Base-by-base conservation (phyloP, 768 basidiomycete genomes). In the Tricholoma bakamatsutake region DNA sequence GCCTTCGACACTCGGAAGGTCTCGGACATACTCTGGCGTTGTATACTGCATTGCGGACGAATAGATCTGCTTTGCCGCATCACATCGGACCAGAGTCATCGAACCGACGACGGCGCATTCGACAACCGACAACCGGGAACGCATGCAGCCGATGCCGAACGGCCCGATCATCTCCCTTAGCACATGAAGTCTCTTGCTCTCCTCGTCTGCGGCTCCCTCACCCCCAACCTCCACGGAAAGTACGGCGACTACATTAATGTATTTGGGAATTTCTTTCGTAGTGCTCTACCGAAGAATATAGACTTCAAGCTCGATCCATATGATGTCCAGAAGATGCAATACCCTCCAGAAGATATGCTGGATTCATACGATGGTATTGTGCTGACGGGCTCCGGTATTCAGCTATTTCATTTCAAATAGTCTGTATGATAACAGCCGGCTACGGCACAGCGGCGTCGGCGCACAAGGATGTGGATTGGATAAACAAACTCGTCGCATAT, bases 371-470 rank as follows among this genome's bases (percentile, higher is more conserved):
- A 87, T 57, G 89, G 78, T 0, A 71, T 98, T 21, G 71, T 98
- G 56, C 75, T 96, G 55, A 90, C 87, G 0, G 95, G 95, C 0
- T 91, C 91, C 15, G 84, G 93, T 95, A 62, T 46, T 81, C 72
- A 17, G 21, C 46, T 17, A 57, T 28, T 31, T 18, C 8, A 42
- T 7, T 34, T 24, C 27, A 42, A 47, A 18, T 17, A 17, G 10
- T n/a, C n/a, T n/a, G n/a, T 51, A 40, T 13, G 10, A 45, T n/a
- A 11, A 59, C 51, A 18, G 58, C 27, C 50, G 48, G n/a, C 18
- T 17, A 48, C 50, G 35, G 7, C 49, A 18, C 63, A 93, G 92
- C 84, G 30, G 79, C 85, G 0, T 84, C 84, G 18, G 93, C 93
- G 2, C 87, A 90, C 68, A 84, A 87, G 55, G 72, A 87, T 53